Conservation (phyloP, 306 rosid species). For the Spatholobus suberectus region DNA sequence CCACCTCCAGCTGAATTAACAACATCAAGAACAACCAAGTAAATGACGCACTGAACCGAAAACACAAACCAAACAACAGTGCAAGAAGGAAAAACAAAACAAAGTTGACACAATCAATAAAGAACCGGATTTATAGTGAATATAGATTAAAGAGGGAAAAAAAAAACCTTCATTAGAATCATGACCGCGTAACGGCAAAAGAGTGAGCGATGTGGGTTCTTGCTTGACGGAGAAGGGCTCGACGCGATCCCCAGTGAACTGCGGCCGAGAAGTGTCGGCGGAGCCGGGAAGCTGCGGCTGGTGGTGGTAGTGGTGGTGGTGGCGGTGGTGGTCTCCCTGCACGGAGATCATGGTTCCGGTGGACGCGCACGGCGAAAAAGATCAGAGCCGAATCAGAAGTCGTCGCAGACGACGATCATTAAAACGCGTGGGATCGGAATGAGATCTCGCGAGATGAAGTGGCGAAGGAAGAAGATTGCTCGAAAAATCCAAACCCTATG, state of each 20-base stretch:
- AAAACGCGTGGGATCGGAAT: constrained; percentile 36
- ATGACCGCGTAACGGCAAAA: constrained; percentile 53
- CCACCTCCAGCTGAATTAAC: constrained; percentile 11
- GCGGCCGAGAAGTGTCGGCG: constrained; percentile 39
- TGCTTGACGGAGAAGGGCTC: constrained; percentile 56
- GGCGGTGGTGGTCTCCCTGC: constrained; percentile 70
- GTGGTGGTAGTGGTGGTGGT: constrained; percentile 47
- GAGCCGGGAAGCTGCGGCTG: constrained; percentile 53
- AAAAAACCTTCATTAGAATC: constrained; percentile 55
- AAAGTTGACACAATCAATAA: background rate
- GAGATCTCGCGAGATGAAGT: constrained; percentile 18
- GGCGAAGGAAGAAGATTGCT: constrained; percentile 30
- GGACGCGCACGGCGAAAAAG: background rate
- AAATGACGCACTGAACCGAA: background rate
- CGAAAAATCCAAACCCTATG: constrained; percentile 45
- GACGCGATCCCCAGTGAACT: constrained; percentile 46
- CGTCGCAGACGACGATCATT: constrained; percentile 38
- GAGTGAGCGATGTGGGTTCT: constrained; percentile 48
- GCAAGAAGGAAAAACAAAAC: background rate
- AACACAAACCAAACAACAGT: background rate
- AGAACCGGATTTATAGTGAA: background rate
- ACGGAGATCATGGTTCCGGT: constrained; percentile 72
- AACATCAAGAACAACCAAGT: background rate
- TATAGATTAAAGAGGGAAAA: background rate
- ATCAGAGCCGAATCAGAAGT: constrained; percentile 33